phyloP scores from a whole-genome alignment of 345 rosid species.

The Melaleuca alternifolia region DNA sequence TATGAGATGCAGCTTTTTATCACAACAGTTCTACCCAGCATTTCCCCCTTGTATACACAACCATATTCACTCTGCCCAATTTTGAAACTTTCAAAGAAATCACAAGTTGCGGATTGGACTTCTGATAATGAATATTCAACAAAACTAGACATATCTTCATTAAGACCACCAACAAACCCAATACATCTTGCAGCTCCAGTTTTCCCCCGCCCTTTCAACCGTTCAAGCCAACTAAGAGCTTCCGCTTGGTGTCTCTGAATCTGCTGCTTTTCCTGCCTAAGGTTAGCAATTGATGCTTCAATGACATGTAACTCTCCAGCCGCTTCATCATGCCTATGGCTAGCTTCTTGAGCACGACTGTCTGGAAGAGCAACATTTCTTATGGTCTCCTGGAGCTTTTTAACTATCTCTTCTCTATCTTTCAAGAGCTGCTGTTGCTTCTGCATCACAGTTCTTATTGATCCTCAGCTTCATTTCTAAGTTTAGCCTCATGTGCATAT shows the following conservation, averaged over 20 bases:
- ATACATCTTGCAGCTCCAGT: slow-evolving; percentile 31
- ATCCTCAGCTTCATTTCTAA: slow-evolving; percentile 38
- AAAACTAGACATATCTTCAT: slow-evolving; percentile 40
- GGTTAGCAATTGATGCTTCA: slow-evolving; percentile 39
- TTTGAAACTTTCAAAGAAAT: slow-evolving; percentile 68
- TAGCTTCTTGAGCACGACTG: slow-evolving; percentile 37
- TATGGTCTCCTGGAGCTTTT: slow-evolving; percentile 41
- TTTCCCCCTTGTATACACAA: slow-evolving; percentile 70
- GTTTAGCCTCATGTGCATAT: slow-evolving; percentile 26
- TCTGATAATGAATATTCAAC: slow-evolving; percentile 52
- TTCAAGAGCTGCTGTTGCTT: slow-evolving; percentile 29
- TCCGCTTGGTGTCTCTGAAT: slow-evolving; percentile 48
- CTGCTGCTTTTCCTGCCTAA: slow-evolving; percentile 45
- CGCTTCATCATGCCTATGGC: slow-evolving; percentile 34
- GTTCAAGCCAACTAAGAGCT: slow-evolving; percentile 55
- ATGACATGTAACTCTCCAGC: slow-evolving; percentile 33
- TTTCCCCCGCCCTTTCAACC: slow-evolving; percentile 45
- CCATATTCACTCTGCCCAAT: slow-evolving; percentile 56
- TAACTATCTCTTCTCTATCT: slow-evolving; percentile 30
- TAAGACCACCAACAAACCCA: slow-evolving; percentile 24
- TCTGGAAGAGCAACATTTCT: slow-evolving; percentile 44
- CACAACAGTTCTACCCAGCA: slow-evolving; percentile 76
- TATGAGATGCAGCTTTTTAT: slow-evolving; percentile 48
- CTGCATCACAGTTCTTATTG: slow-evolving; percentile 11
- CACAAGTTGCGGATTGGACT: slow-evolving; percentile 50